Base-by-base conservation (phyloP, 1,284 basidiomycete genomes). In the Malassezia dermatis region DNA sequence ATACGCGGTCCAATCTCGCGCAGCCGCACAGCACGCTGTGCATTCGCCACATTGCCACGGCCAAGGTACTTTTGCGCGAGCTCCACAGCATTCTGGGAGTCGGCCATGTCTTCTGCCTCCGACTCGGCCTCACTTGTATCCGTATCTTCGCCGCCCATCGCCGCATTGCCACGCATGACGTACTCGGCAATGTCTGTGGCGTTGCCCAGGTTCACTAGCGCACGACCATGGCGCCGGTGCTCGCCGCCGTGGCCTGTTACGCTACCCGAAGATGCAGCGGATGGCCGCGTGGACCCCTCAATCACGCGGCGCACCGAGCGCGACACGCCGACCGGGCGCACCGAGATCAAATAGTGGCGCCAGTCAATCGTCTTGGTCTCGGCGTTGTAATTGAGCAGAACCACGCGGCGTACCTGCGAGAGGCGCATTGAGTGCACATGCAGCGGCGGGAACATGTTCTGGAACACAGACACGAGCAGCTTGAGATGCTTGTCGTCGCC, bases 151-250 rank as follows among this genome's bases (percentile, higher is more conserved):
- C 83, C 86, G 8, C 82, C 84, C 2, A 79, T 77, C 53, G 84
- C 83, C 8, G 85, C 84, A 39, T 78, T 77, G 61, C 81, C 81
- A 27, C 89, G 79, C 31, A 98, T 79, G 56, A 99, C 78, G 75
- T 95, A 99, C 75, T 98, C 93, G 2, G 91, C 88, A 44, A 99
- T 86, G 74, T 99, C 93, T 69, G 86, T 84, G 65, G 91, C 88
- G 62, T 83, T 85, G 3, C 86, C 84, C 12, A 99, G 81, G 75
- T 98, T 84, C 24, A 91, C 79, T 21, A 88, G 63, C 26, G 55
- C 55, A 28, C 55, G 55, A 1, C 55, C 55, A 15, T 50, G 53
- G 30, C 58, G 44, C 41, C 48, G 8, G 40, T 55, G 15, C 42
- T 43, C 34, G 23, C 41, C 28, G 21, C 56, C 56, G 21, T 46